These are phyloP conservation scores for Irpex sp. DNA, from an alignment of 1,284 basidiomycete species.

Conservation along the genomic window DNA sequence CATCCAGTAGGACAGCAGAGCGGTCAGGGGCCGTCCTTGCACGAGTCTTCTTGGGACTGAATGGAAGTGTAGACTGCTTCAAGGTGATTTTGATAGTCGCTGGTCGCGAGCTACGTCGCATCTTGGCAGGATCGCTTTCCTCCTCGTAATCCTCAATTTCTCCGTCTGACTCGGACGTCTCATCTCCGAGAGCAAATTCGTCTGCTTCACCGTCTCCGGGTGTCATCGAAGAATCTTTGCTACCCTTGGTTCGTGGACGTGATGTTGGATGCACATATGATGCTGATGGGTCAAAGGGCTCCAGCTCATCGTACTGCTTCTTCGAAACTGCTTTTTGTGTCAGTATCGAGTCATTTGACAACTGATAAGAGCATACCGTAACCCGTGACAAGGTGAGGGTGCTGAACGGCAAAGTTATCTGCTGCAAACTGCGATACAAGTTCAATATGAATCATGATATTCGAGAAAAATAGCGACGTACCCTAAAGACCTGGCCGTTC, in stretches of 20 bases:
- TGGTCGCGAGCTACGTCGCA: slow-evolving; percentile 11
- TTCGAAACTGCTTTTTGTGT: slow-evolving; percentile 31
- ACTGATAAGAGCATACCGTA: slow-evolving; percentile 42
- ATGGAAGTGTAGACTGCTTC: slow-evolving; percentile 37
- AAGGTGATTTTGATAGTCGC: slow-evolving; percentile 10
- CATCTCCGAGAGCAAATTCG: background rate
- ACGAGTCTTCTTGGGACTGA: slow-evolving; percentile 58
- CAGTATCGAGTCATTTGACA: background rate
- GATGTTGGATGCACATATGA: slow-evolving; percentile 54
- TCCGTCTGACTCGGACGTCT: slow-evolving; percentile 17
- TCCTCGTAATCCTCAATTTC: slow-evolving; percentile 16
- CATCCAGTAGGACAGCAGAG: slow-evolving; percentile 27
- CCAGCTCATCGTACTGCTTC: slow-evolving; percentile 36
- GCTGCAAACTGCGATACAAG: slow-evolving; percentile 19
- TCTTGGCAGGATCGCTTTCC: slow-evolving; percentile 6
- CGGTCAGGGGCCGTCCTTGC: slow-evolving; percentile 20
- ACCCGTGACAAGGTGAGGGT: slow-evolving; percentile 42
- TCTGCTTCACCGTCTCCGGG: slow-evolving; percentile 10
- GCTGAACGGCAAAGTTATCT: slow-evolving; percentile 28
- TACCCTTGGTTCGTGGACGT: slow-evolving; percentile 25
- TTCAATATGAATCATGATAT: slow-evolving; percentile 10
- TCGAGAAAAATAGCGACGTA: slow-evolving; percentile 26
- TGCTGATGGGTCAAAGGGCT: slow-evolving; percentile 56
- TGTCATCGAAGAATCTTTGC: slow-evolving; percentile 1
- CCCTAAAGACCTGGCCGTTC: slow-evolving; percentile 57